Conservation (phyloP, 2,329 filamentous ascomycete species). For the Fusarium sambucinum region DNA sequence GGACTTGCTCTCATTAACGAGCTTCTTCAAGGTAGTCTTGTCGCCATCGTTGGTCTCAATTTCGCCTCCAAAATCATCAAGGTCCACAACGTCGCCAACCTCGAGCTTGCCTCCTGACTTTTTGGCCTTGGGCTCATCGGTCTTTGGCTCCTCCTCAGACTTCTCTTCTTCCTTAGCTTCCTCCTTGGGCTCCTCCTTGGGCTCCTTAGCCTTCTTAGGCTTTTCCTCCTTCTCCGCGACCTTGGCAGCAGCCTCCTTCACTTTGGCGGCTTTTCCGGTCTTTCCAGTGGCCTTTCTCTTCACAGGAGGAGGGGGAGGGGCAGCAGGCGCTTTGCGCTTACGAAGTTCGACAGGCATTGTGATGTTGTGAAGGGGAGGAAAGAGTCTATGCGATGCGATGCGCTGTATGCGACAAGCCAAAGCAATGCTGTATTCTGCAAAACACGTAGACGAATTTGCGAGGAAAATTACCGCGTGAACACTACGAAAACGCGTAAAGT, state of each 20-base stretch:
- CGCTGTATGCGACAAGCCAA: conserved; percentile 37
- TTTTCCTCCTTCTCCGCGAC: conserved; percentile 48
- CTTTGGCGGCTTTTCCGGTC: conserved; percentile 36
- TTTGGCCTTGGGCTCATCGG: conserved; percentile 50
- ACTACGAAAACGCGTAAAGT: conserved; percentile 25
- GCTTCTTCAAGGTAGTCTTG: conserved; percentile 81
- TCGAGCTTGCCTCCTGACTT: conserved; percentile 55
- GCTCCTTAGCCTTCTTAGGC: conserved; percentile 54
- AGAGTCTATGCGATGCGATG: conserved; percentile 29
- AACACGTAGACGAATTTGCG: conserved; percentile 21
- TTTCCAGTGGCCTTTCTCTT: conserved; percentile 54
- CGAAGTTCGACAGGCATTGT: conserved; percentile 69
- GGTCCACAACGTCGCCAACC: conserved; percentile 67
- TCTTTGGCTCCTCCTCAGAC: conserved; percentile 37
- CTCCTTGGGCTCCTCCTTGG: conserved; percentile 43
- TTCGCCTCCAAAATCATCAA: conserved; percentile 74
- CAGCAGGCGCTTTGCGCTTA: conserved; percentile 69
- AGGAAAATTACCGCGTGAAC: conserved; percentile 13
- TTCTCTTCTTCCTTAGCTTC: conserved; percentile 31
- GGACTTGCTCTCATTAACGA: conserved; percentile 84
- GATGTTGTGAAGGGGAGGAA: conserved; percentile 21
- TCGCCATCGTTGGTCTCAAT: conserved; percentile 87
- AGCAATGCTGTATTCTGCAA: conserved; percentile 24
- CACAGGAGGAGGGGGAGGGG: conserved; percentile 57
- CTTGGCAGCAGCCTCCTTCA: conserved; percentile 50